Base-by-base conservation (phyloP, 1,139 yeast species). In the Saccharomyces hybrid region DNA sequence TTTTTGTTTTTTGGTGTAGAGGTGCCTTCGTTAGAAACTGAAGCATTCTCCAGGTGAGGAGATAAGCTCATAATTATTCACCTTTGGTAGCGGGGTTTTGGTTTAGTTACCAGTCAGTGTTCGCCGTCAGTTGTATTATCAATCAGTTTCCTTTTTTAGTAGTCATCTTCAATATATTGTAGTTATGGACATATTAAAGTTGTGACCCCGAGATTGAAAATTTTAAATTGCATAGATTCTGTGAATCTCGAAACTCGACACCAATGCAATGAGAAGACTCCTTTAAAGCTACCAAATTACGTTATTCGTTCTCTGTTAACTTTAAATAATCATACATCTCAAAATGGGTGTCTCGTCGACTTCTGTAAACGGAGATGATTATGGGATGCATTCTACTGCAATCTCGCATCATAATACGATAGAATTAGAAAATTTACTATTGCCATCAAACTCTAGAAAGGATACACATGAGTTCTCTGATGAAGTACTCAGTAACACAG, bases 1-100 rank as follows among this genome's bases (percentile, higher is more conserved):
- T 16, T 55, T 8, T 27, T 55, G 55, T 19, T 56, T 55, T 38
- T 55, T 54, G 9, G 58, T 51, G 34, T 38, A 11, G 44, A 24
- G 26, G 44, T 38, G 3, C 44, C 19, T 19, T 26, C 44, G 7
- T 38, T 38, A 12, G n/a, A n/a, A 9, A 38, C 3, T 19, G 44
- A 19, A 16, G 26, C 21, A 9, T 38, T 38, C 19, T 38, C 44
- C 24, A 38, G 4, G 26, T 38, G 44, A 3, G 44, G n/a, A 9
- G 44, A 38, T 9, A 9, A 38, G 44, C 44, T 38, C 44, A 38
- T 38, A 12, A 4, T 38, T 16, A 4, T 16, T 38, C 12, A 16
- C 5, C 44, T 38, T 6, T 5, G 19, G 4, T 9, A 7, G 19
- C 44, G 9, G n/a, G 4, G 19, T 38, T 9, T 6, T 19, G 11